Evolutionary conservation across 306 rosid species (phyloP).

Genomic region (Cicer chorassanicum): DNA sequence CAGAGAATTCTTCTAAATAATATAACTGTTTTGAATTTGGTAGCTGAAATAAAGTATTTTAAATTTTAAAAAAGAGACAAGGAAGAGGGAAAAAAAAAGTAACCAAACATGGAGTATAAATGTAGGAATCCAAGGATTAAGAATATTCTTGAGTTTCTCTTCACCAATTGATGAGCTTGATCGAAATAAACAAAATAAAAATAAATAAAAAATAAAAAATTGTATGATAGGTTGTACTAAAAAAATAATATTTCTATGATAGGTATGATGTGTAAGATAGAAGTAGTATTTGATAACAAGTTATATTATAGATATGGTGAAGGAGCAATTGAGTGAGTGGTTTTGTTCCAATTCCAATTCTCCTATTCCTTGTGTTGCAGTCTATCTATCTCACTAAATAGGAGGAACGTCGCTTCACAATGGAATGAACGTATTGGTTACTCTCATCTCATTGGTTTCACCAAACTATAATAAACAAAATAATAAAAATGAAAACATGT

Average conservation of each 20-base stretch:
- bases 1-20: too few relatives aligned
- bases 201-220: too few relatives aligned
- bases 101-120: too few relatives aligned
- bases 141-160: too few relatives aligned
- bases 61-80: too few relatives aligned
- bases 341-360: slow-evolving; percentile 20
- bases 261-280: slow-evolving; percentile 40
- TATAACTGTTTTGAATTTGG: too few relatives aligned
- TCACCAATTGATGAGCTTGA: too few relatives aligned
- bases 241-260: neutral
- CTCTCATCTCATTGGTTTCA: slow-evolving; percentile 52
- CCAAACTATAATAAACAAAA: slow-evolving; percentile 48
- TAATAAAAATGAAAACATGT: slow-evolving; percentile 4
- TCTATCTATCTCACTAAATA: slow-evolving; percentile 34
- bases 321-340: slow-evolving; percentile 39
- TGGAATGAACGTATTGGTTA: slow-evolving; percentile 49
- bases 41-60: too few relatives aligned
- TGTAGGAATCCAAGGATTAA: too few relatives aligned
- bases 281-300: slow-evolving; percentile 47
- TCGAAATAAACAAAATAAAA: too few relatives aligned
- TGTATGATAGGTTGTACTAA: too few relatives aligned
- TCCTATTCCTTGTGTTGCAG: slow-evolving; percentile 27
- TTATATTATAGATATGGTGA: slow-evolving; percentile 43
- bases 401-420: slow-evolving; percentile 55
- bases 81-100: too few relatives aligned